A percentile compares a stretch with the other conserved stretches of the same genome.
Evolutionary conservation across 768 basidiomycete genomes (phyloP).

Genomic region (Rhodotorula sphaerocarpa): DNA sequence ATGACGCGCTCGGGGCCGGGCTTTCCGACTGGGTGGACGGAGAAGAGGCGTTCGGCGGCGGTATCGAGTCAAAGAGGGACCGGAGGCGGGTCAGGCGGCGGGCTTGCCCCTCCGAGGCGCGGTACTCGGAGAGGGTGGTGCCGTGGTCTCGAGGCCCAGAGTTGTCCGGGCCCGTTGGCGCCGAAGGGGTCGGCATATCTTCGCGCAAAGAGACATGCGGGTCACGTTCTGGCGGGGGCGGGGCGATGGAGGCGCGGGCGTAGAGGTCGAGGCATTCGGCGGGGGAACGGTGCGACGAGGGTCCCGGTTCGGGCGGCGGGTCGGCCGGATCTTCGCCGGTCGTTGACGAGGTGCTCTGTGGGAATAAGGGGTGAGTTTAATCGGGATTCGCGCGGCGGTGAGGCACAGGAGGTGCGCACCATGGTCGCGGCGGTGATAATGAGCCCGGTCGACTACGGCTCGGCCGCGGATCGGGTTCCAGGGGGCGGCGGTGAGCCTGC

Average conservation of each 20-base stretch:
- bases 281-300: background rate
- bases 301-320: background rate
- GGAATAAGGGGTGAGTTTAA: too few species aligned
- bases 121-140: slow-evolving; percentile 57
- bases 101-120: slow-evolving; percentile 56
- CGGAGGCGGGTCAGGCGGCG: slow-evolving; percentile 56
- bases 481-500: too few species aligned
- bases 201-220: slow-evolving; percentile 23
- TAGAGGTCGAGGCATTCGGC: slow-evolving; percentile 1
- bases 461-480: too few species aligned
- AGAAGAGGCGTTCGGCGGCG: slow-evolving; percentile 19
- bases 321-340: background rate
- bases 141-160: background rate
- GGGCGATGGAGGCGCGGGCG: background rate
- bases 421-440: too few species aligned
- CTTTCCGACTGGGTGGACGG: too few species aligned
- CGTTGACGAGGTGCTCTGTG: background rate
- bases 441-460: too few species aligned
- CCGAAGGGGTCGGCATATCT: background rate
- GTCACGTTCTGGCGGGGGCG: background rate
- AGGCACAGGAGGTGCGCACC: too few species aligned
- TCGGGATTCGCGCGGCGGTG: too few species aligned
- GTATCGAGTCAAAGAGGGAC: slow-evolving; percentile 59
- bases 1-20: too few species aligned
- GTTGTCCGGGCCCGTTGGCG: background rate